Base-by-base conservation (phyloP, 306 rosid species). In the Vigna radiata region DNA sequence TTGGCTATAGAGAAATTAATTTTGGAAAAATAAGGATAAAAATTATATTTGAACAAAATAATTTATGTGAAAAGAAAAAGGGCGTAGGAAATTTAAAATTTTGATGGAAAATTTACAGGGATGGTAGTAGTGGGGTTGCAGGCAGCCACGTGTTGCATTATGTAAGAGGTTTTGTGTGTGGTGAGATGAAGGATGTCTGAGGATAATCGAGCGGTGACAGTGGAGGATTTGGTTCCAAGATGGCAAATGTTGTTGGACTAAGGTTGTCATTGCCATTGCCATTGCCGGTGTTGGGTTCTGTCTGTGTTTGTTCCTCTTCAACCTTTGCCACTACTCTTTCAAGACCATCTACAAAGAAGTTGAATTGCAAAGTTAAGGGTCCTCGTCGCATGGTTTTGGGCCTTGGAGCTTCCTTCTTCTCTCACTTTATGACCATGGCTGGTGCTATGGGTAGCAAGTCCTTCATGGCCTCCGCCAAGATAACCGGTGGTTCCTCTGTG, bases 381-480 rank as follows among this genome's bases (percentile, higher is more conserved):
- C 88, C 85, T 59, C 89, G 93, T 16, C 96, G 93, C 75, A 44
- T 87, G 62, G 27, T 92, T 5, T 80, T 92, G 69, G 89, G 93
- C 8, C 60, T 88, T 18, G 91, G 89, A 13, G 77, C 80, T 68
- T 88, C 93, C 0, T 69, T 87, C 52, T 88, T 88, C 68, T 46
- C 86, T 23, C 89, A 86, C 37, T 80, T 86, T 52, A 19, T 80
- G 72, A 50, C 59, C 18, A 90, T 89, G 94, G 62, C 85, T 29
- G 77, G 79, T 64, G 15, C 31, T 0, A 5, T 1, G 4, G 25
- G 12, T 4, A 55, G 23, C 75, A 90, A 82, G 3, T 80, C 89
- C 85, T 90, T 92, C 82, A 65, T 75, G 66, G 96, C 96, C 54
- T 87, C 86, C 58, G 96, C 97, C 3, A 83, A 89, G 58, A 80